phyloP scores from a whole-genome alignment of 2,329 filamentous ascomycete species.

The Xylariales sp. region DNA sequence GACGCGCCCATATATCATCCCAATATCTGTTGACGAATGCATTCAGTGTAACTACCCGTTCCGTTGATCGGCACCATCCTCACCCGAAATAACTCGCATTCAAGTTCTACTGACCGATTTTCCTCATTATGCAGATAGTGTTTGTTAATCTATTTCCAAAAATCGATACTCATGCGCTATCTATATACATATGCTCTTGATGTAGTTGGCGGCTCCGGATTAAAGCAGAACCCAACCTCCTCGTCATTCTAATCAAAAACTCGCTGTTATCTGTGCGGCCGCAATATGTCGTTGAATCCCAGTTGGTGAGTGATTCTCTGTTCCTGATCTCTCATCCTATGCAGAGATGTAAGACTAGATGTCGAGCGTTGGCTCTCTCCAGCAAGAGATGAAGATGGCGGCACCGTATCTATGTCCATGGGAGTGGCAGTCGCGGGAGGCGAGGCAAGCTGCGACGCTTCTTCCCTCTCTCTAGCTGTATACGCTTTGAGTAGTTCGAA shows the following conservation, averaged over 20 bases:
- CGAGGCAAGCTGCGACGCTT: neutral
- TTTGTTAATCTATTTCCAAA: too few relatives aligned
- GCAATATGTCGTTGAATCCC: conserved; percentile 7
- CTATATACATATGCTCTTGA: too few relatives aligned
- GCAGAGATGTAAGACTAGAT: neutral
- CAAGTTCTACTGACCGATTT: too few relatives aligned
- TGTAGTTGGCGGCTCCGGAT: too few relatives aligned
- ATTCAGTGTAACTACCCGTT: too few relatives aligned
- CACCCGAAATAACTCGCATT: too few relatives aligned
- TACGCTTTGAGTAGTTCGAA: conserved; percentile 26
- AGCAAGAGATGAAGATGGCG: neutral
- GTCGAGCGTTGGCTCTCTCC: neutral
- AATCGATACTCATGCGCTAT: too few relatives aligned
- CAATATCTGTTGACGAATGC: too few relatives aligned
- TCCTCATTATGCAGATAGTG: too few relatives aligned
- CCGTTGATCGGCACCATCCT: too few relatives aligned
- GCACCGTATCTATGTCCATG: neutral
- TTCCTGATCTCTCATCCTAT: neutral
- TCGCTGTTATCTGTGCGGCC: neutral
- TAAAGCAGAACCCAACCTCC: too few relatives aligned
- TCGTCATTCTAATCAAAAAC: neutral
- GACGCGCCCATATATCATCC: too few relatives aligned
- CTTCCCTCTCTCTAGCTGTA: conserved; percentile 13
- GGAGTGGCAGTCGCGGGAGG: conserved; percentile 3
- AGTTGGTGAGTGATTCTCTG: neutral